These are phyloP conservation scores for Pelargonium cotyledonis DNA, from an alignment of 441 rosid species.

Conservation along the genomic window DNA sequence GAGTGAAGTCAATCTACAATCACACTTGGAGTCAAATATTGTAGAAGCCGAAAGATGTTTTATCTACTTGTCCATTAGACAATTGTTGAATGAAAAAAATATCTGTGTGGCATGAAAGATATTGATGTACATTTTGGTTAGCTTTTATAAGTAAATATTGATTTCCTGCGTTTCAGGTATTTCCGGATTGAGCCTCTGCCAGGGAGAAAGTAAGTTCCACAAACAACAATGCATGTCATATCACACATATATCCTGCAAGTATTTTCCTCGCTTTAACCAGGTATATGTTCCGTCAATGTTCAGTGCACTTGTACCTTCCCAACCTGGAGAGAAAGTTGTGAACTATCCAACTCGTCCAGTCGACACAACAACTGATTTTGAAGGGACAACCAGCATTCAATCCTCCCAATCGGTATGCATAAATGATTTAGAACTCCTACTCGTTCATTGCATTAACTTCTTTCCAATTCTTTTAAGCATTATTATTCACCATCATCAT, in stretches of 20 bases:
- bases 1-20: no score
- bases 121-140: neutral
- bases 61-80: no score
- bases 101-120: no score
- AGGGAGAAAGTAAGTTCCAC: slow-evolving; percentile 48
- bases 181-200: slow-evolving; percentile 75
- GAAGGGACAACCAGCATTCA: slow-evolving; percentile 88
- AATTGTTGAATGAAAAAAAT: no score
- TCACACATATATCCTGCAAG: neutral
- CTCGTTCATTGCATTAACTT: neutral
- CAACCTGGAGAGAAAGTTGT: slow-evolving; percentile 76
- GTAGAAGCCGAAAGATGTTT: no score
- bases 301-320: slow-evolving; percentile 55
- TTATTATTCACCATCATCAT: neutral
- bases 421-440: neutral
- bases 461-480: neutral
- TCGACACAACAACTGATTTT: slow-evolving; percentile 73
- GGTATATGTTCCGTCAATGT: neutral
- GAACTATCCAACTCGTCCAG: slow-evolving; percentile 80
- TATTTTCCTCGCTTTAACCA: slow-evolving; percentile 5
- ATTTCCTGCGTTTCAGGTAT: slow-evolving; percentile 16
- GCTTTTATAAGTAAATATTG: neutral
- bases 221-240: neutral
- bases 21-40: no score
- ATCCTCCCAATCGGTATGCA: slow-evolving; percentile 51